Evolutionary conservation across 2,329 filamentous ascomycete genomes (phyloP), one percentile per base, ranked within the genome.

Genomic region (Hypoxylon sp.): DNA sequence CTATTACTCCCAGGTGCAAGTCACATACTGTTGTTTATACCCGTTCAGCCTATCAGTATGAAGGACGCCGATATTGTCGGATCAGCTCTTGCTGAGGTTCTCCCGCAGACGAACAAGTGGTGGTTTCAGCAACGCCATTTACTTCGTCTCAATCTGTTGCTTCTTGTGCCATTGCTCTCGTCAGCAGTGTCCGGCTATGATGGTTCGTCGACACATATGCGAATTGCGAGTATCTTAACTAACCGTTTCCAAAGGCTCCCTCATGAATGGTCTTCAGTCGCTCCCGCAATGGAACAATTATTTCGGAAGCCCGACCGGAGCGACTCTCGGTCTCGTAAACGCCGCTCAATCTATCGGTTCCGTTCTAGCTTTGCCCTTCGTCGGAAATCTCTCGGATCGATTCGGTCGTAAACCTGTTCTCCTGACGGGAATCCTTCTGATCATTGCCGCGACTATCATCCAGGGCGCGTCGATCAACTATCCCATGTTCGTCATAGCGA

Each of bases 381-480:
- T 37, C 15, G 32, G 32, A 37, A 37, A 37, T 15, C 32, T 37
- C 3, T 37, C 32, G 32, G 32, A 37, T 15, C 32, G 32, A 37
- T 37, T 37, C 32, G 32, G 32, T 4, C 32, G 32, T n/a, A 37
- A 37, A n/a, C 32, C 32, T 1, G 32, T 37, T n/a, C 32, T 37
- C 13, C 13, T 37, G 32, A n/a, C 13, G 15, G 32, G 32, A 37
- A n/a, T 37, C 32, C 13, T 37, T n/a, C 6, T 37, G 32, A 75
- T 80, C 54, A 70, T 76, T 49, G 60, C 77, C 22, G 78, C 73
- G 6, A 71, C 78, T 1, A 70, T 73, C 13, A 70, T 81, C 4
- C 79, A 81, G 56, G 74, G 76, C 2, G 73, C 73, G 3, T 74
- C 79, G 4, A 62, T 73, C 22, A 78, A 77, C 67, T 69, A 75